These are phyloP conservation scores for Gossypium turneri DNA, from an alignment of 345 rosid genomes.

Conservation along the genomic window DNA sequence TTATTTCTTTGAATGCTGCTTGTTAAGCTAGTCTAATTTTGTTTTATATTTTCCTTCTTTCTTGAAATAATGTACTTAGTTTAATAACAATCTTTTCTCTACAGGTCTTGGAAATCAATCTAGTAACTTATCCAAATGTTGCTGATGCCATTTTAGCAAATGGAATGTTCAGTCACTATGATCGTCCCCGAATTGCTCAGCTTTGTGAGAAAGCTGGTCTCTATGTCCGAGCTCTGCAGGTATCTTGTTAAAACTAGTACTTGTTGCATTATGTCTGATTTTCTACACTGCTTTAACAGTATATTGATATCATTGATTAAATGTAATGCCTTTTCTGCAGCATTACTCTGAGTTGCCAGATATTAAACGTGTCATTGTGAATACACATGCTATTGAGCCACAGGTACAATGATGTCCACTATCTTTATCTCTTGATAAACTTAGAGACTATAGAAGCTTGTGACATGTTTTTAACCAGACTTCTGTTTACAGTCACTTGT, in stretches of 20 bases:
- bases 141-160: slow-evolving; percentile 98
- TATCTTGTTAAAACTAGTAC: slow-evolving; percentile 21
- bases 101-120: slow-evolving; percentile 96
- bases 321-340: slow-evolving; percentile 44
- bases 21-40: not conserved
- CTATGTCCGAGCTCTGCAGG: slow-evolving; percentile 84
- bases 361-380: slow-evolving; percentile 97
- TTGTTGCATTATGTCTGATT: slow-evolving; percentile 5
- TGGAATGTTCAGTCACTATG: slow-evolving; percentile 98
- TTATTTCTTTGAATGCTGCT: slow-evolving; percentile 18
- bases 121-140: slow-evolving; percentile 96
- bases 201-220: slow-evolving; percentile 99
- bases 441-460: not conserved
- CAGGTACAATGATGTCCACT: slow-evolving; percentile 51
- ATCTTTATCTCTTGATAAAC: slow-evolving; percentile 17
- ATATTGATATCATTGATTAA: not conserved
- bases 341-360: slow-evolving; percentile 94
- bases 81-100: slow-evolving; percentile 17
- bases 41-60: not conserved
- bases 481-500: slow-evolving; percentile 69
- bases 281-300: slow-evolving; percentile 2
- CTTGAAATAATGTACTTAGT: not conserved
- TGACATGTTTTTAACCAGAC: slow-evolving; percentile 14
- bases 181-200: slow-evolving; percentile 93
- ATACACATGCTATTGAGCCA: slow-evolving; percentile 99